Evolutionary conservation across 805 yeast species (phyloP), one percentile per base, ranked within the genome.

Genomic region (Isabelozyma pseudorhagii): DNA sequence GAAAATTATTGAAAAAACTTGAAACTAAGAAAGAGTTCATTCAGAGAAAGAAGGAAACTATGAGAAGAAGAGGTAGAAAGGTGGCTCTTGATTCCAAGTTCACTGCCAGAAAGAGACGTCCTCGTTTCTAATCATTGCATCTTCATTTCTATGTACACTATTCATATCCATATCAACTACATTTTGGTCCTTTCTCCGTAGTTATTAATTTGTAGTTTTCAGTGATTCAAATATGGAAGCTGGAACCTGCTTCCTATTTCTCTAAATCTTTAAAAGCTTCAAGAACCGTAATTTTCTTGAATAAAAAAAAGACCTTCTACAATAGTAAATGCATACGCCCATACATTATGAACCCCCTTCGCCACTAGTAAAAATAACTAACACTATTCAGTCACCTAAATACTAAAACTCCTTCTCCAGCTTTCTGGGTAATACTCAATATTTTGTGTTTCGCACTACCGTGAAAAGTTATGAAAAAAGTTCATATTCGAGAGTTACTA

Each of bases 51-150:
- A 94, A 94, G 76, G 97, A 89, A 49, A 75, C 92, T 49, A 90
- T 87, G 93, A 86, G 85, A 63, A 88, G 87, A 68, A 82, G 98
- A 63, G 99, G 99, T 42, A 87, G 87, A 65, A 69, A 72, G 40
- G 98, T 93, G 5, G 97, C 98, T 3, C 77, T 77, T 53, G 99
- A 94, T 66, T 88, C 96, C 51, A 89, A 87, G 66, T 93, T 85
- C 69, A 89, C 97, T 3, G 98, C 96, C 45, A 82, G 99, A 73
- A 69, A 72, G 63, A 73, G 79, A 72, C 64, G 75, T 47, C 69
- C 77, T 28, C 63, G 76, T 45, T 74, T 74, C 54, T 74, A 58
- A 47, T 18, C 14, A 14, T 18, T 14, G 36, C n/a, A 28, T 41
- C 25, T 41, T 21, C 44, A 39, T 41, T 13, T 41, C 25, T 17